phyloP scores from a whole-genome alignment of 1,284 basidiomycete genomes.

The Chiua sp. region DNA sequence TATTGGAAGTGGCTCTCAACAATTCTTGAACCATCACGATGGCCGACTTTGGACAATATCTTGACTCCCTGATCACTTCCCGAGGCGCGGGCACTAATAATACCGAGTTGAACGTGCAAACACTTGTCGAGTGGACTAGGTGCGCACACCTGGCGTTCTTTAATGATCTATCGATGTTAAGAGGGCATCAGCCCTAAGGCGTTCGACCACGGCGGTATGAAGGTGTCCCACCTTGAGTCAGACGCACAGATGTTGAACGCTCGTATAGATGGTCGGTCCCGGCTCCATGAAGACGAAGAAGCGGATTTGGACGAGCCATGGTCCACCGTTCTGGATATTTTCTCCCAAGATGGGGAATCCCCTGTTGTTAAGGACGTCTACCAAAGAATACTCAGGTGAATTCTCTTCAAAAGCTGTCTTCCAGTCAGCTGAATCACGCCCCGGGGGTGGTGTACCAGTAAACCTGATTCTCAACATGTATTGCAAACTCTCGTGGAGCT shows the following conservation, averaged over 20 bases:
- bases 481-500: slow-evolving; percentile 24
- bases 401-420: neutral
- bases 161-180: slow-evolving; percentile 21
- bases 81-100: slow-evolving; percentile 4
- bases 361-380: slow-evolving; percentile 8
- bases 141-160: slow-evolving; percentile 10
- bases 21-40: neutral
- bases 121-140: slow-evolving; percentile 33
- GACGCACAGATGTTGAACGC: slow-evolving; percentile 8
- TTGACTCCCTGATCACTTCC: slow-evolving; percentile 27
- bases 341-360: slow-evolving; percentile 9
- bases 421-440: slow-evolving; percentile 5
- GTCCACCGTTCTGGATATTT: slow-evolving; percentile 38
- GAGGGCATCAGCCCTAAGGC: slow-evolving; percentile 21
- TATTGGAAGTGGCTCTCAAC: neutral
- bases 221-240: neutral
- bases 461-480: slow-evolving; percentile 7
- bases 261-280: slow-evolving; percentile 20
- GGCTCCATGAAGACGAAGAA: slow-evolving; percentile 16
- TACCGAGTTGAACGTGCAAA: slow-evolving; percentile 22
- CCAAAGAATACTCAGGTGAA: slow-evolving; percentile 26
- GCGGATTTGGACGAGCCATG: slow-evolving; percentile 21
- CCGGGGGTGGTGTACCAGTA: slow-evolving; percentile 23
- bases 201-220: slow-evolving; percentile 22
- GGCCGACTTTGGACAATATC: slow-evolving; percentile 29